phyloP scores from a whole-genome alignment of 768 basidiomycete genomes.

The Calocera cornea region DNA sequence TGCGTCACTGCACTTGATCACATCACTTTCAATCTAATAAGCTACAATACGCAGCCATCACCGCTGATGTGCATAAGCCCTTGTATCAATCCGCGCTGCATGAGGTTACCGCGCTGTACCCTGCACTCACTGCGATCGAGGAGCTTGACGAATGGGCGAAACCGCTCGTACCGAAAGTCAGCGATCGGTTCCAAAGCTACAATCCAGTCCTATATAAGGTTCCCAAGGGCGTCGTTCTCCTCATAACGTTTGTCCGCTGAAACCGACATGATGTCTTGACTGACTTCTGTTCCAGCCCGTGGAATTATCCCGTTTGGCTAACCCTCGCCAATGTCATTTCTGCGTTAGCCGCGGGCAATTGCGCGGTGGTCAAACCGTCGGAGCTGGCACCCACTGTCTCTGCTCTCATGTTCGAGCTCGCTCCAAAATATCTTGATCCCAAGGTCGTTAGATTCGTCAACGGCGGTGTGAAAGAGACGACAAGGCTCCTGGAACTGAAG shows the following conservation, averaged over 20 bases:
- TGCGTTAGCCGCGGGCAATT: conserved; percentile 23
- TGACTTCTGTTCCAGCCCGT: background rate
- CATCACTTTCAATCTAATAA: background rate
- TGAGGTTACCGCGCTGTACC: conserved; percentile 15
- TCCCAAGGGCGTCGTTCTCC: conserved; percentile 20
- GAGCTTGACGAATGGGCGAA: conserved; percentile 19
- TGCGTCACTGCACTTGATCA: background rate
- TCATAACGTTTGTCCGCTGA: conserved; percentile 11
- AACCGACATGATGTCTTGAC: background rate
- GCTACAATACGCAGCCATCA: conserved; percentile 7
- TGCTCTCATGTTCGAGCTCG: conserved; percentile 17
- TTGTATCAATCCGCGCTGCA: conserved; percentile 14
- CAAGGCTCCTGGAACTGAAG: conserved; percentile 2
- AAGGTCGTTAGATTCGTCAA: conserved; percentile 14
- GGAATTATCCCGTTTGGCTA: conserved; percentile 7
- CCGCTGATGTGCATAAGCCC: conserved; percentile 16
- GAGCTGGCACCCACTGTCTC: conserved; percentile 17
- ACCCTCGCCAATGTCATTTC: conserved; percentile 12
- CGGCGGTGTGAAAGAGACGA: conserved; percentile 19
- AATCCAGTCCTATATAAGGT: conserved; percentile 16
- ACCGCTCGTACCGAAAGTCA: conserved; percentile 12
- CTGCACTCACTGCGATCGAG: conserved; percentile 13
- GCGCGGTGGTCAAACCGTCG: conserved; percentile 22
- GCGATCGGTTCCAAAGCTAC: conserved; percentile 13
- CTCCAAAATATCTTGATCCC: conserved; percentile 25